Conservation (phyloP, 2,329 filamentous ascomycete species). For the Penicillium sp. region DNA sequence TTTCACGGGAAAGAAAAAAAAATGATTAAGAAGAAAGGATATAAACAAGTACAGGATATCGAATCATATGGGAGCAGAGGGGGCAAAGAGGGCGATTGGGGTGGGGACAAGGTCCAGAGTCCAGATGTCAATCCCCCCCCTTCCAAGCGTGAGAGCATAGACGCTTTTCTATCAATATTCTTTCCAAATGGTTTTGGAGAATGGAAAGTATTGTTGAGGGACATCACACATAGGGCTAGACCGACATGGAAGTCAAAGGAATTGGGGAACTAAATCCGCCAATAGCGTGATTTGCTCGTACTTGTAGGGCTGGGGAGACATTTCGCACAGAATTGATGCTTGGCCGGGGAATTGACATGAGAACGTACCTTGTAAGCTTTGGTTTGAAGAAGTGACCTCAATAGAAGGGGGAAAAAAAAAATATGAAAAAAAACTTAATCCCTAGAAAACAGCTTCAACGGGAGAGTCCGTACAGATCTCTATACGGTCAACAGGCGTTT, state of each 20-base stretch:
- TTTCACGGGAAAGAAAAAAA: background rate
- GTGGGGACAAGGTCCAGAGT: background rate
- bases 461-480: background rate
- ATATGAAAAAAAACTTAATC: background rate
- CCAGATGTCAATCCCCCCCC: background rate
- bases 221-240: background rate
- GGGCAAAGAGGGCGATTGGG: background rate
- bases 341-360: background rate
- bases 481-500: background rate
- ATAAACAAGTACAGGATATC: background rate
- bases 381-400: background rate
- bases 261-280: background rate
- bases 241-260: background rate
- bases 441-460: background rate
- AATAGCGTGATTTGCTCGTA: slow-evolving; percentile 2
- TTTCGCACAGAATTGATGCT: slow-evolving; percentile 1
- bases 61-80: background rate
- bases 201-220: background rate
- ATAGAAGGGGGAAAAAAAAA: too few species aligned
- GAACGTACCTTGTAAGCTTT: background rate
- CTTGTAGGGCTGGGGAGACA: slow-evolving; percentile 1
- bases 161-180: background rate
- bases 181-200: background rate
- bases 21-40: background rate
- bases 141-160: background rate